Percentiles rank a stretch among this genome's conserved stretches.
These are phyloP conservation scores for Schizochytrium sp. DNA, from an alignment of 108 stramenopile genomes.

Conservation along the genomic window DNA sequence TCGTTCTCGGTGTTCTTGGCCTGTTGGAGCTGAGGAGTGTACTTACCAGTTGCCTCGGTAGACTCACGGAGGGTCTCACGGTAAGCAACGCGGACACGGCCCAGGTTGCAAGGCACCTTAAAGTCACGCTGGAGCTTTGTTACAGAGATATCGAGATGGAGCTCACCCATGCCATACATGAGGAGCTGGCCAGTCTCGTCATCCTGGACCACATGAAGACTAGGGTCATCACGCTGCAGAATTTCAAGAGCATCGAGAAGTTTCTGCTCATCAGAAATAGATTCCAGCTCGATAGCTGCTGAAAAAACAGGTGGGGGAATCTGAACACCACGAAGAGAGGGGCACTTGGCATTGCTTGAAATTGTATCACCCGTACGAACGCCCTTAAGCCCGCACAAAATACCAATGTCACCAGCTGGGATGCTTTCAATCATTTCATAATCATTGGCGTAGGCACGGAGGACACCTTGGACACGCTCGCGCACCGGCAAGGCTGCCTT, in stretches of 20 bases:
- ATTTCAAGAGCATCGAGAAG: conserved; percentile 94
- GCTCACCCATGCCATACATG: conserved; percentile 99
- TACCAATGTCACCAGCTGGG: conserved; percentile 91
- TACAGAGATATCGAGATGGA: conserved; percentile 99
- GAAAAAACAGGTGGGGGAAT: conserved; percentile 90
- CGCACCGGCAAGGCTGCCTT: conserved; percentile 4
- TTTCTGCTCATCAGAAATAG: conserved; percentile 89
- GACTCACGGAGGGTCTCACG: conserved; percentile 33
- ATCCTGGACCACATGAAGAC: conserved; percentile 92
- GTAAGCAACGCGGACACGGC: conserved; percentile 73
- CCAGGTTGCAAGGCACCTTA: conserved; percentile 92
- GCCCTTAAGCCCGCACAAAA: conserved; percentile 91
- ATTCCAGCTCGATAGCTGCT: conserved; percentile 96
- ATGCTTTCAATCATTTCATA: conserved; percentile 89
- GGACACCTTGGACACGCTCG: conserved; percentile 77
- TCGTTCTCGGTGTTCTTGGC: neutral
- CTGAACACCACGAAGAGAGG: conserved; percentile 72
- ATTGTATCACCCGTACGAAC: conserved; percentile 97
- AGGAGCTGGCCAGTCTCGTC: conserved; percentile 97
- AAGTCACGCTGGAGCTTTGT: conserved; percentile 99
- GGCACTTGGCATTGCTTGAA: conserved; percentile 83
- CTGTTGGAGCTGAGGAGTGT: neutral
- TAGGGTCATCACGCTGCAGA: conserved; percentile 97
- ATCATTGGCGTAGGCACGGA: conserved; percentile 97
- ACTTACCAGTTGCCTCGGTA: neutral